Percentiles rank a stretch among this genome's conserved stretches.
Evolutionary conservation across 179 eudicot species (phyloP).

Genomic region (Monotropa hypopitys): DNA sequence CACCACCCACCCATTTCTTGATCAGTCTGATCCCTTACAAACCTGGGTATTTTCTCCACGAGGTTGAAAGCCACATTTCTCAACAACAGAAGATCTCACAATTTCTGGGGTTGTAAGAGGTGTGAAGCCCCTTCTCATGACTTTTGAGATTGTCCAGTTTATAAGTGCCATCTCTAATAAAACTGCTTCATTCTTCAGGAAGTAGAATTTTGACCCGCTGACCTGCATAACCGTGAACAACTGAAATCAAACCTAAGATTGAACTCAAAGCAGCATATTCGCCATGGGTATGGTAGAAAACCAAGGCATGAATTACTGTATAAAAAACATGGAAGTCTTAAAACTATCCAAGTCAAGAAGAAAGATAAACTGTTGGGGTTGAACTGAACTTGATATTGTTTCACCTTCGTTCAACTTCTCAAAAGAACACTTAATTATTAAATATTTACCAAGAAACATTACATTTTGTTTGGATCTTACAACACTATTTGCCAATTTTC

Average conservation of each 20-base stretch:
- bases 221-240: constrained; percentile 33
- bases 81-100: constrained; percentile 73
- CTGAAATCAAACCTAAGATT: background rate
- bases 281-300: background rate
- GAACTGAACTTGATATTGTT: too few relatives aligned
- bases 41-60: constrained; percentile 95
- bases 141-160: constrained; percentile 81
- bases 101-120: constrained; percentile 87
- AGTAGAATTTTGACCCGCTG: constrained; percentile 92
- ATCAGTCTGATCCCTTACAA: too few relatives aligned
- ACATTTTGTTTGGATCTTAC: background rate
- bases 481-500: background rate
- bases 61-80: constrained; percentile 95
- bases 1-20: too few relatives aligned
- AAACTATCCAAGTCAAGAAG: too few relatives aligned
- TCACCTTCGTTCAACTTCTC: too few relatives aligned
- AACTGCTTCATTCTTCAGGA: constrained; percentile 91
- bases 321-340: too few relatives aligned
- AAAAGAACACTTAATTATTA: too few relatives aligned
- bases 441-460: background rate
- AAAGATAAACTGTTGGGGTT: too few relatives aligned
- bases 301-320: too few relatives aligned
- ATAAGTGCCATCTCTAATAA: constrained; percentile 76
- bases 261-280: background rate
- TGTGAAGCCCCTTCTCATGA: constrained; percentile 64